A percentile compares a stretch with the other conserved stretches of the same genome.
Evolutionary conservation across 2,329 filamentous ascomycete species (phyloP).

Genomic region (Chalaropsis ovoidea): DNA sequence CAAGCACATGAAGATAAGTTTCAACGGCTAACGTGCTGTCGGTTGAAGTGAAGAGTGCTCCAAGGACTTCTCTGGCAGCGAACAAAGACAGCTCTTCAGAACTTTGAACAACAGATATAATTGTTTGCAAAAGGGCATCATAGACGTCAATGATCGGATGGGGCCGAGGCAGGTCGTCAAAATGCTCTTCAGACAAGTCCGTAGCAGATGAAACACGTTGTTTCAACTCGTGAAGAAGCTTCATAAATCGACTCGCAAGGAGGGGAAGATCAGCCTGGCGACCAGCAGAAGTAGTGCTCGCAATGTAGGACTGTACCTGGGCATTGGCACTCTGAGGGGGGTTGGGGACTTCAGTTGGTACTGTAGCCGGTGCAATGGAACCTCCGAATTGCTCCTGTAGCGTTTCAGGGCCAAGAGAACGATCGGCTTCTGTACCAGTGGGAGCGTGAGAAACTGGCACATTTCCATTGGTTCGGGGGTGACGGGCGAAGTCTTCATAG

Average conservation of each 20-base stretch:
- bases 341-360: conserved; percentile 49
- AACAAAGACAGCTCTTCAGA: conserved; percentile 51
- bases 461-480: conserved; percentile 55
- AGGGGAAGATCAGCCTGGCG: conserved; percentile 44
- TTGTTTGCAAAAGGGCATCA: conserved; percentile 50
- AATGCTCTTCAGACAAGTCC: conserved; percentile 49
- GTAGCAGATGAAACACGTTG: conserved; percentile 37
- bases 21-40: conserved; percentile 50
- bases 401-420: conserved; percentile 53
- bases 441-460: conserved; percentile 47
- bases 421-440: conserved; percentile 50
- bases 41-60: conserved; percentile 45
- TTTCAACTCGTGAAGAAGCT: conserved; percentile 49
- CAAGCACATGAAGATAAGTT: conserved; percentile 52
- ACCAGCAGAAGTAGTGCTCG: background rate
- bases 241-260: conserved; percentile 47
- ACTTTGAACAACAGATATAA: conserved; percentile 53
- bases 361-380: conserved; percentile 47
- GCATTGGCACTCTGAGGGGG: conserved; percentile 41
- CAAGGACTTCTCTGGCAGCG: conserved; percentile 50
- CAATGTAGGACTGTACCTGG: conserved; percentile 38
- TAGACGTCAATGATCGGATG: conserved; percentile 53
- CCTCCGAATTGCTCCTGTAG: conserved; percentile 51
- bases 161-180: conserved; percentile 47
- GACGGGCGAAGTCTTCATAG: conserved; percentile 89